Evolutionary conservation across 1,139 yeast species (phyloP), one percentile per base, ranked within the genome.

Genomic region (Kluyveromyces marxianus): DNA sequence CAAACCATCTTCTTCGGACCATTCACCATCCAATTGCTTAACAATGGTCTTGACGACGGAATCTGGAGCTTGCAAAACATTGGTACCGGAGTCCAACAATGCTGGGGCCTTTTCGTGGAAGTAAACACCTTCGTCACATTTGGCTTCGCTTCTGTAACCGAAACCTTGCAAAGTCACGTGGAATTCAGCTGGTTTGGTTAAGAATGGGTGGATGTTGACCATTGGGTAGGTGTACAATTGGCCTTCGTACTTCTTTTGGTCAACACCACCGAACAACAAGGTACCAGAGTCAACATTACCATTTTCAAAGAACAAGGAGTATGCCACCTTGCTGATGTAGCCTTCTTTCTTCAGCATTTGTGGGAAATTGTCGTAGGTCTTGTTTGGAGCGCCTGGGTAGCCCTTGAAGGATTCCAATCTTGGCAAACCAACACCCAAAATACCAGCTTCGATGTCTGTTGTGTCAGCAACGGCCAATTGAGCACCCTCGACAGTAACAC

Each of bases 21-120:
- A 78, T 2, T 53, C 40, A 1, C 77, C 75, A 35, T 70, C 68
- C 2, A 75, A 50, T 1, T 58, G 50, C 0, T 49, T 44, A 0
- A 75, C 79, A 46, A 81, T 62, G 3, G 60, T 50, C 3, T 58
- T 55, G 10, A 77, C 62, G 27, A 75, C 55, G n/a, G 54, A 60
- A 1, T 56, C 43, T 25, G 87, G 84, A 2, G 80, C 60, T 52
- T 72, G 74, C 4, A 83, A 70, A 42, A 78, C 63, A 2, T 89
- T 77, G 6, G 89, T 76, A 39, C 92, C 92, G 2, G 88, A 76
- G 62, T 84, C 94, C 40, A 84, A 63, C 39, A 80, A 63, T 2
- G 79, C 85, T 1, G 79, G 68, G 38, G 54, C 54, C 27, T 57
- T 52, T 3, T 56, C 51, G 25, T 57, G 50, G 1, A 60, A 51